phyloP scores from a whole-genome alignment of 352 stramenopile species.

The Globisporangium cystogenes region DNA sequence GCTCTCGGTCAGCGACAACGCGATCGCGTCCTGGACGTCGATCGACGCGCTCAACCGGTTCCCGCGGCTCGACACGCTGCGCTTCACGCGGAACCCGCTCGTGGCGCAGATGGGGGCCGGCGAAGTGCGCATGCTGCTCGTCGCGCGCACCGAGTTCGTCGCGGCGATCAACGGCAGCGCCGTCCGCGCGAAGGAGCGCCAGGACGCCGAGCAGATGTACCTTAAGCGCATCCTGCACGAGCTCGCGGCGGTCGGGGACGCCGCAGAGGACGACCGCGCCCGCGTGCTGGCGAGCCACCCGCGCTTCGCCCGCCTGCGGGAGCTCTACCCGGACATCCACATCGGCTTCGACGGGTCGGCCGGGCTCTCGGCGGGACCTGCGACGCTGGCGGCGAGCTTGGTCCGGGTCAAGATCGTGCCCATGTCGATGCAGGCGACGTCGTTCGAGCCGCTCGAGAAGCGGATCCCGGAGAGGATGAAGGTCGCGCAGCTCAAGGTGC shows the following conservation, averaged over 20 bases:
- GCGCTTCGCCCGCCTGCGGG: conserved; percentile 31
- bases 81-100: conserved; percentile 66
- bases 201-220: conserved; percentile 78
- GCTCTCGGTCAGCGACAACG: conserved; percentile 61
- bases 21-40: conserved; percentile 63
- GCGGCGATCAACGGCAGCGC: conserved; percentile 62
- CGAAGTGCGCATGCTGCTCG: conserved; percentile 61
- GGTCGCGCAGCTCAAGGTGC: conserved; percentile 61
- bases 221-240: conserved; percentile 78
- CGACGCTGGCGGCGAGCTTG: conserved; percentile 49
- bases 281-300: conserved; percentile 41
- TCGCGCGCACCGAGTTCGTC: conserved; percentile 50
- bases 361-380: conserved; percentile 4
- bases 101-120: conserved; percentile 54
- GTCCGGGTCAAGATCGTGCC: conserved; percentile 61
- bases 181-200: conserved; percentile 52
- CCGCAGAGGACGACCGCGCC: conserved; percentile 16
- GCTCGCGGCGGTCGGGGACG: conserved; percentile 30
- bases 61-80: conserved; percentile 43
- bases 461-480: conserved; percentile 75
- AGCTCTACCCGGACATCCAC: conserved; percentile 49
- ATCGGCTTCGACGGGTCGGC: background rate
- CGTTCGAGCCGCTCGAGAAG: conserved; percentile 60
- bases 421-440: conserved; percentile 68
- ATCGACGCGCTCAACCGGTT: conserved; percentile 73